Conservation (phyloP, 495 filamentous ascomycete genomes). For the Penicillium lagena region DNA sequence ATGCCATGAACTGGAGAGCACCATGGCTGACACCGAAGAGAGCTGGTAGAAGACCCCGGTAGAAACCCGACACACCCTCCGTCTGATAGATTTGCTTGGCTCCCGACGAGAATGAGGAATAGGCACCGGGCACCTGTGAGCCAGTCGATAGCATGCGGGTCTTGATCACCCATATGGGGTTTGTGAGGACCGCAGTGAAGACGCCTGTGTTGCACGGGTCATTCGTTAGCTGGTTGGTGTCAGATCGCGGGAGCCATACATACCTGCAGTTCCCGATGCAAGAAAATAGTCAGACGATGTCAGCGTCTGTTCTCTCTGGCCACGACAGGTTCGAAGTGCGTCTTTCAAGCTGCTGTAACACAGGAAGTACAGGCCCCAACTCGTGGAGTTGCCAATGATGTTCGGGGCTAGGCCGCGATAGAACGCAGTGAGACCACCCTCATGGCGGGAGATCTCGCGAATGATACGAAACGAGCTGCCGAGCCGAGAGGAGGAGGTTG, state of each 20-base stretch:
- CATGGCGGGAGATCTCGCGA: slow-evolving; percentile 46
- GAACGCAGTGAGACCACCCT: slow-evolving; percentile 58
- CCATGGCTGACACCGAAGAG: slow-evolving; percentile 91
- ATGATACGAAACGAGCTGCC: slow-evolving; percentile 51
- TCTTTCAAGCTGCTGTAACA: slow-evolving; percentile 58
- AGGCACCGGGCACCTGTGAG: slow-evolving; percentile 65
- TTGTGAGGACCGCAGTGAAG: slow-evolving; percentile 74
- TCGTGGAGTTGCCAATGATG: slow-evolving; percentile 79
- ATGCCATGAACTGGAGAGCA: slow-evolving; percentile 92
- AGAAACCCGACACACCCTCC: slow-evolving; percentile 75
- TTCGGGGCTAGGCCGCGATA: slow-evolving; percentile 91
- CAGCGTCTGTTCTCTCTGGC: slow-evolving; percentile 26
- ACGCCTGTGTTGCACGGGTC: slow-evolving; percentile 30
- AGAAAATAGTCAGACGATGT: slow-evolving; percentile 76
- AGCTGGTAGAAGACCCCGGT: slow-evolving; percentile 74
- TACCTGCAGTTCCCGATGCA: slow-evolving; percentile 71
- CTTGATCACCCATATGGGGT: slow-evolving; percentile 98
- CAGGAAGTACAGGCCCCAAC: slow-evolving; percentile 90
- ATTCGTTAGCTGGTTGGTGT: no score
- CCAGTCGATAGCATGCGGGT: slow-evolving; percentile 93
- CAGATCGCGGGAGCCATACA: neutral
- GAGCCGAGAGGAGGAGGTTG: slow-evolving; percentile 27
- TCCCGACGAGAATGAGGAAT: slow-evolving; percentile 68
- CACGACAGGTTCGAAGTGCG: slow-evolving; percentile 20
- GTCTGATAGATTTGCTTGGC: slow-evolving; percentile 51